A percentile compares a stretch with the other conserved stretches of the same genome.
Evolutionary conservation across 495 filamentous ascomycete species (phyloP).

Genomic region (Neurospora sp.): DNA sequence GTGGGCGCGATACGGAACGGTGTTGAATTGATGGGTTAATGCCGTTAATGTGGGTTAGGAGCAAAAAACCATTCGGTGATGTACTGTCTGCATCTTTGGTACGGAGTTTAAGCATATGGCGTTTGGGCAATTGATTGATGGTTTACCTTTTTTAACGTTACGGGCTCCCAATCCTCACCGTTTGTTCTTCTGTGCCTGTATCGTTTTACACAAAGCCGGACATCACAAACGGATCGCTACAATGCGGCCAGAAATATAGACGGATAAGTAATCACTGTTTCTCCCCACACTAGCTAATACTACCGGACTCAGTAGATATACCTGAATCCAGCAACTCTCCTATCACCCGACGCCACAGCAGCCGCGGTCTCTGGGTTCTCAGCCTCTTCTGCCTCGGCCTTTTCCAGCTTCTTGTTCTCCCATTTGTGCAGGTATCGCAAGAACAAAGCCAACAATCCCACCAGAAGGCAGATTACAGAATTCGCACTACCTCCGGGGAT

Average conservation of each 20-base stretch:
- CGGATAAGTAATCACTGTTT: neutral
- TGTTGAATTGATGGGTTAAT: constrained; percentile 54
- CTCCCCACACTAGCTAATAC: neutral
- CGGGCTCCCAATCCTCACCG: neutral
- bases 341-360: neutral
- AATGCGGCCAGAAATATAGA: neutral
- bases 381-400: constrained; percentile 21
- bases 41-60: neutral
- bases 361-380: constrained; percentile 7
- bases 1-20: constrained; percentile 84
- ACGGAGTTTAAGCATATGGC: neutral
- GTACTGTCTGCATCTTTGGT: neutral
- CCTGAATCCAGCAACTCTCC: constrained; percentile 8
- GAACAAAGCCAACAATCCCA: constrained; percentile 29
- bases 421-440: constrained; percentile 33
- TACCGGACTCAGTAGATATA: constrained; percentile 7
- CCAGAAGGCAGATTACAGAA: constrained; percentile 35
- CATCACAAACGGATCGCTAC: neutral
- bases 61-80: neutral
- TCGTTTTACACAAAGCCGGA: neutral
- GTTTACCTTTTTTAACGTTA: neutral
- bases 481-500: constrained; percentile 32
- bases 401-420: constrained; percentile 42
- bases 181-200: neutral
- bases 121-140: neutral